A percentile compares a stretch with the other conserved stretches of the same genome.
These are phyloP conservation scores for Pleurotus salmoneostramineus DNA, from an alignment of 768 basidiomycete genomes.

Conservation along the genomic window DNA sequence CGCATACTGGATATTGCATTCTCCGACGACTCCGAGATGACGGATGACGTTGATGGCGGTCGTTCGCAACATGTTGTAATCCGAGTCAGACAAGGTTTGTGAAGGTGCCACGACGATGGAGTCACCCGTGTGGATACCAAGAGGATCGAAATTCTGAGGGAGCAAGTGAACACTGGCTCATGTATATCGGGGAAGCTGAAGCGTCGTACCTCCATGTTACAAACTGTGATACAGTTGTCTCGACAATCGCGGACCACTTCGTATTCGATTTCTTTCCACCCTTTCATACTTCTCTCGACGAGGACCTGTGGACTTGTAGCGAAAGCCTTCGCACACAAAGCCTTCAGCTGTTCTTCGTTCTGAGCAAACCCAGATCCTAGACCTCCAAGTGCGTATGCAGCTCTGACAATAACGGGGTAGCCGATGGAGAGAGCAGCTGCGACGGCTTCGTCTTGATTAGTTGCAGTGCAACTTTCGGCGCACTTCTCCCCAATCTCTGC, in stretches of 20 bases:
- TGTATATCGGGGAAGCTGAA: not conserved
- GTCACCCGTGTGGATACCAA: conserved; percentile 98
- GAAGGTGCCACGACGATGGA: conserved; percentile 98
- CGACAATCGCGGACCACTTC: conserved; percentile 97
- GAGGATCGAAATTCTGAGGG: conserved; percentile 94
- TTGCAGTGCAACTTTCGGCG: conserved; percentile 85
- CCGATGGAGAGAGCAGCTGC: conserved; percentile 82
- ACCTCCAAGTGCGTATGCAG: conserved; percentile 95
- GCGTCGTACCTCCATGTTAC: conserved; percentile 94
- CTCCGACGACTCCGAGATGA: conserved; percentile 96
- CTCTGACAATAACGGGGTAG: conserved; percentile 94
- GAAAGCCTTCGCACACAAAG: conserved; percentile 91
- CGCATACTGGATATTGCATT: conserved; percentile 99
- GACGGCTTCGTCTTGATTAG: conserved; percentile 80
- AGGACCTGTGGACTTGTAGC: conserved; percentile 97
- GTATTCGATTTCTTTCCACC: conserved; percentile 99
- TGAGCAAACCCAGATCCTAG: conserved; percentile 97
- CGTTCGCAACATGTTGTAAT: conserved; percentile 98
- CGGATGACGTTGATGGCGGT: conserved; percentile 98
- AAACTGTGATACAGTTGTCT: conserved; percentile 98
- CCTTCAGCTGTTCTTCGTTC: conserved; percentile 83
- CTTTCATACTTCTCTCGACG: conserved; percentile 99
- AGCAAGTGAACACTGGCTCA: not conserved
- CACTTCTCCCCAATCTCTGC: conserved; percentile 94
- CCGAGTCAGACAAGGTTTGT: conserved; percentile 97